Evolutionary conservation across 169 alveolate species (phyloP), one percentile per base, ranked within the genome.

Genomic region (Plasmodium gaboni): DNA sequence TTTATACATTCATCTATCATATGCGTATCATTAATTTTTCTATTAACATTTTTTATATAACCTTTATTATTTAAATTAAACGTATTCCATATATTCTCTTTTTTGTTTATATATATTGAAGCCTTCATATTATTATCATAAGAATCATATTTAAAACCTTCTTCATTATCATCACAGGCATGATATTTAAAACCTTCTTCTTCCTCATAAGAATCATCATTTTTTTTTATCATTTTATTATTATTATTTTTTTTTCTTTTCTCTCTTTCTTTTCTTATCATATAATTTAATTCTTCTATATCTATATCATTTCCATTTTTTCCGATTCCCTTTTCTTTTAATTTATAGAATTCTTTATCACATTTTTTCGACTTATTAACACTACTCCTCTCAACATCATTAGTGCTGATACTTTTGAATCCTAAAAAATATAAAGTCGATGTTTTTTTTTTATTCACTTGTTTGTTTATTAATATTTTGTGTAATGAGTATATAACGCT

Each of bases 1-100:
- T 48, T 69, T 4, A 69, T 69, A 24, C 22, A 69, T 69, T 69
- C 78, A 44, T 69, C 61, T 1, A 69, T n/a, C 22, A n/a, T 44
- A 50, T 15, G n/a, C 9, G 50, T 15, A 24, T 69, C 38, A 2
- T 46, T 69, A 9, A 46, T 69, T 7, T 69, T 46, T 69, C n/a
- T 17, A 61, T 69, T 69, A 1, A 69, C 61, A 48, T 69, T 69
- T 46, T 69, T 46, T 32, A 69, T 48, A n/a, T n/a, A 28, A 19
- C n/a, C 24, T 8, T 46, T 69, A 44, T 59, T 59, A 19, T 26
- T 7, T 5, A 69, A 46, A 22, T 42, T 15, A 48, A 69, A 69
- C 9, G 17, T 24, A 46, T 69, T 69, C 17, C 44, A 22, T 2
- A 9, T 46, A 13, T 69, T 26, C 0, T 64, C 50, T 9, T 22